Base-by-base conservation (phyloP, 2,329 filamentous ascomycete species). In the Verticillium zaregamsianum region DNA sequence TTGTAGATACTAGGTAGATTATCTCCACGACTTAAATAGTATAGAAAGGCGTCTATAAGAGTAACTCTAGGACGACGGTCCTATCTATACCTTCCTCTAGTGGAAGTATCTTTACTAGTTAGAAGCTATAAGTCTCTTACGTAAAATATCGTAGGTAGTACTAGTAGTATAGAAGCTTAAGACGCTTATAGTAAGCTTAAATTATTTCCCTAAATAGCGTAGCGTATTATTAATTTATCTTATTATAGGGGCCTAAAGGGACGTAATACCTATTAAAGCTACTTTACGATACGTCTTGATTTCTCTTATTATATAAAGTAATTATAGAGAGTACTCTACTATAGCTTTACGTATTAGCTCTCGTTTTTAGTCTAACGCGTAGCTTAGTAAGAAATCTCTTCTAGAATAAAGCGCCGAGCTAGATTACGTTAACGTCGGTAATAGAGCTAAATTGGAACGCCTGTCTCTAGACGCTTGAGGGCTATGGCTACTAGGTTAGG, bases 31-130 rank as follows among this genome's bases (percentile, higher is more conserved):
- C 12, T 3, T 15, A 54, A 32, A 57, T 57, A 11, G 32, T n/a
- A n/a, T 54, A 59, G 59, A 59, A 20, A 62, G 63, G 58, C 52
- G 33, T 15, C 17, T n/a, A 17, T 25, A 58, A 56, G 59, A 60
- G 32, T 35, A 54, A 62, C 68, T 71, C 61, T 64, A 64, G 61
- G 69, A 74, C 57, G 61, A 63, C 54, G 69, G 68, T 25, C 20
- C 20, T 23, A 62, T 72, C 3, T 59, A 72, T 59, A 17, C 31
- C 2, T 80, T 80, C 62, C 61, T 80, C 7, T 57, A 68, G 61
- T 59, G 68, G 17, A 71, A 76, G n/a, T 70, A 72, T 57, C 70
- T 81, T 1, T 71, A 80, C 59, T 81, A 76, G 78, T 67, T 82
- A 3, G 78, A 82, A 61, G 73, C 75, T 35, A 69, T 80, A 2